Conservation (phyloP, 2,329 filamentous ascomycete species). For the Ambrosiella xylebori region DNA sequence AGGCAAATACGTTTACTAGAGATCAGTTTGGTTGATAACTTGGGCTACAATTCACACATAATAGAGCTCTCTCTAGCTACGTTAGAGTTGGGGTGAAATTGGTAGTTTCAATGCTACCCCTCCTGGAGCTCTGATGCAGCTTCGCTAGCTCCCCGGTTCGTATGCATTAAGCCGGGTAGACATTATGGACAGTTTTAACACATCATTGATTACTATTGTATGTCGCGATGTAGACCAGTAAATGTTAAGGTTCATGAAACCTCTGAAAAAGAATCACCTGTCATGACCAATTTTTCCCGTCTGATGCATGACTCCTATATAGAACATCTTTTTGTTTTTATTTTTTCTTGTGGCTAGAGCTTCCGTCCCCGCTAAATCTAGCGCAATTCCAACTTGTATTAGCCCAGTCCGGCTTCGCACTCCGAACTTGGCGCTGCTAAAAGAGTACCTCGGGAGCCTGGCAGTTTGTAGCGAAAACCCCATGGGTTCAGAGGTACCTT, state of each 20-base stretch:
- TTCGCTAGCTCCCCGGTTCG: background rate
- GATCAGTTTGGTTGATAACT: background rate
- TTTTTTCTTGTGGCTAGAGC: constrained; percentile 3
- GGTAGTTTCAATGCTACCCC: background rate
- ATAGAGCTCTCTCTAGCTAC: background rate
- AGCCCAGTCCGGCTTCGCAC: constrained; percentile 12
- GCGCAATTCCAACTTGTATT: constrained; percentile 1
- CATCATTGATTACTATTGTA: too few relatives aligned
- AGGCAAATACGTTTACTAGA: background rate
- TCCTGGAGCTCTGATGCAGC: background rate
- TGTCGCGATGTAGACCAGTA: too few relatives aligned
- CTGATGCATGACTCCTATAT: too few relatives aligned
- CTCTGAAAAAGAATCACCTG: too few relatives aligned
- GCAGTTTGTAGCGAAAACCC: background rate
- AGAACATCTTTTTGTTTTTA: background rate
- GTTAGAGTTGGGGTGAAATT: background rate
- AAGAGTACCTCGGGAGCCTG: background rate
- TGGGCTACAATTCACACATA: background rate
- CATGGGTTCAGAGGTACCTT: background rate
- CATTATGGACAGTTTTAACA: background rate
- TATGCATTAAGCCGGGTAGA: background rate
- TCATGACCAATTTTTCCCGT: too few relatives aligned
- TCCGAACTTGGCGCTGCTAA: constrained; percentile 7
- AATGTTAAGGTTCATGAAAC: too few relatives aligned
- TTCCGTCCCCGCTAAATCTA: constrained; percentile 1